Percentiles rank a stretch among this genome's conserved stretches.
phyloP scores from a whole-genome alignment of 1,284 basidiomycete genomes.

The Amylostereum areolatum region DNA sequence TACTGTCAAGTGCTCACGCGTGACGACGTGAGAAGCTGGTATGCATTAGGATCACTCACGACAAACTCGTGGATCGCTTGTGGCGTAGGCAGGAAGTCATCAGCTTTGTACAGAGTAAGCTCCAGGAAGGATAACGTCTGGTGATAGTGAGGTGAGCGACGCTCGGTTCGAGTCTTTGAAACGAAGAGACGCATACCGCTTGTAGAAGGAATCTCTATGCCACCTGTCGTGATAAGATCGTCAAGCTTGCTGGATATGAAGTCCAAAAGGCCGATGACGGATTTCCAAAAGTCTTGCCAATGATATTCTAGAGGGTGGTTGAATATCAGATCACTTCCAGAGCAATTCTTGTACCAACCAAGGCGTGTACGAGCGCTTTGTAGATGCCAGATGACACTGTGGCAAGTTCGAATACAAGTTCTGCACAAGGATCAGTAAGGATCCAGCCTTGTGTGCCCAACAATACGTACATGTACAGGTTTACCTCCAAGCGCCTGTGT shows the following conservation, averaged over 20 bases:
- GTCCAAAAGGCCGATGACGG: slow-evolving; percentile 43
- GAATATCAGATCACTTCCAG: not conserved
- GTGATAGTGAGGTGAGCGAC: not conserved
- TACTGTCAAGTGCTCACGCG: slow-evolving; percentile 37
- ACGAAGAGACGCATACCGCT: slow-evolving; percentile 32
- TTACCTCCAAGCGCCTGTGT: slow-evolving; percentile 51
- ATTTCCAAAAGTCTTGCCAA: slow-evolving; percentile 59
- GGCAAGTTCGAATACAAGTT: slow-evolving; percentile 46
- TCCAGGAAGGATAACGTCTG: slow-evolving; percentile 48
- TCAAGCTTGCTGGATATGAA: slow-evolving; percentile 51
- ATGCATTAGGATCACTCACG: slow-evolving; percentile 32
- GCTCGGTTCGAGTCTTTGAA: not conserved
- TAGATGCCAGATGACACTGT: slow-evolving; percentile 49
- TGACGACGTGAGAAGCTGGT: not conserved
- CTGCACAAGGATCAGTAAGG: slow-evolving; percentile 27
- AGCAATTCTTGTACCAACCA: slow-evolving; percentile 28
- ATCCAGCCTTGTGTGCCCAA: not conserved
- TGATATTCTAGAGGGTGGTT: slow-evolving; percentile 60
- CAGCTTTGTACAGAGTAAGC: slow-evolving; percentile 40
- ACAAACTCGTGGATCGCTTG: slow-evolving; percentile 50
- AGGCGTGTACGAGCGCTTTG: slow-evolving; percentile 44
- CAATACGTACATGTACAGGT: slow-evolving; percentile 51
- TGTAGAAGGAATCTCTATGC: slow-evolving; percentile 44
- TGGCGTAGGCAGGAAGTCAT: slow-evolving; percentile 45
- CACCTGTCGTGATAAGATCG: slow-evolving; percentile 40